Evolutionary conservation across 495 filamentous ascomycete genomes (phyloP), one percentile per base, ranked within the genome.

Genomic region (Aspergillus nanangensis): DNA sequence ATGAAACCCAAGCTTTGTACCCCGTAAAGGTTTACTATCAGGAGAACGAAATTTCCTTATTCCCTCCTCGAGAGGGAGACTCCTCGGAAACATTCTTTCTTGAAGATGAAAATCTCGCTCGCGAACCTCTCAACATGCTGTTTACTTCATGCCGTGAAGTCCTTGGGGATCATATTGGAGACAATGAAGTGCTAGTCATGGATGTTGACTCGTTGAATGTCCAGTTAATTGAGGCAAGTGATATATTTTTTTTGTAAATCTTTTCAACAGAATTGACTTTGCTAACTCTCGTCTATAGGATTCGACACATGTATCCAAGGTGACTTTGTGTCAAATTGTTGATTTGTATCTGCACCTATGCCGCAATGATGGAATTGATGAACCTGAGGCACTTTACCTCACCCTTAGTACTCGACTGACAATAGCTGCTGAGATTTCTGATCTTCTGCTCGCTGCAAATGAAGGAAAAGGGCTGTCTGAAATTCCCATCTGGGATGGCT

Each of bases 81-180:
- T 78, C 80, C 42, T 72, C 82, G 0, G 81, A 87, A 38, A 78
- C 78, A 8, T 94, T 80, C 53, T 87, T 95, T 41, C 75, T 96
- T 10, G 71, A 81, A 45, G 83, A 91, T 53, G 74, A 80, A 50
- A 68, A 71, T 18, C 66, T 85, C 1, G 71, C 82, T 13, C 74
- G 81, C 38, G 57, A 75, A 15, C 69, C 70, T 13, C 63, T 95
- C 21, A 60, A 64, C 18, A 70, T 76, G 24, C 69, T 95, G 17
- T 72, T 95, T 39, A 57, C 70, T 32, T 78, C 77, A 24, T 77
- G 88, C 48, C 83, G 87, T 33, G 60, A 71, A 20, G 76, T 89
- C 5, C 78, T 96, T 47, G 68, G 70, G 22, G 75, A 84, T 15
- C 86, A 84, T 53, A 71, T 93, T 17, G 62, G 66, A 15, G 69